A percentile compares a stretch with the other conserved stretches of the same genome.
These are phyloP conservation scores for Quercus tomentella DNA, from an alignment of 331 rosid species.

Conservation along the genomic window DNA sequence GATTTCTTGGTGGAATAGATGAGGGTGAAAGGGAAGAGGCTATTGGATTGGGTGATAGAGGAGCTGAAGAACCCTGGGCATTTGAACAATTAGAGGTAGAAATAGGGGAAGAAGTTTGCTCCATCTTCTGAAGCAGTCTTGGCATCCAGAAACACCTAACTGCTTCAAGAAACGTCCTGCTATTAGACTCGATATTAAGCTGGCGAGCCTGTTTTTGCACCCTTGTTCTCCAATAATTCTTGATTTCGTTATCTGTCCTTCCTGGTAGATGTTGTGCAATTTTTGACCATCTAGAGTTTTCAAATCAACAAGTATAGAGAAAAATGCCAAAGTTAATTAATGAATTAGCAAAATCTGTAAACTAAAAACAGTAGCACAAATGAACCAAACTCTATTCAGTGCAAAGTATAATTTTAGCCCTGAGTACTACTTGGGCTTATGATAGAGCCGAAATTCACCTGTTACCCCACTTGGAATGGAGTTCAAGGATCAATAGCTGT, in stretches of 20 bases:
- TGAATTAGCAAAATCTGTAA: background rate
- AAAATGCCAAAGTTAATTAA: background rate
- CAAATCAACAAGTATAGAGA: background rate
- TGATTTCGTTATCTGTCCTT: slow-evolving; percentile 96
- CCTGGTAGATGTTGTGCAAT: slow-evolving; percentile 92
- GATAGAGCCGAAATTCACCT: slow-evolving; percentile 34
- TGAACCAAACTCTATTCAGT: background rate
- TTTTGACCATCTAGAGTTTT: slow-evolving; percentile 67
- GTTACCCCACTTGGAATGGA: slow-evolving; percentile 90
- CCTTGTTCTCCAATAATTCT: slow-evolving; percentile 92
- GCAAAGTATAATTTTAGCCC: background rate
- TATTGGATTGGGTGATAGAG: slow-evolving; percentile 28
- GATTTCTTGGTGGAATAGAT: slow-evolving; percentile 25
- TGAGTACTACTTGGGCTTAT: background rate
- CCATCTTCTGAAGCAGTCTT: slow-evolving; percentile 62
- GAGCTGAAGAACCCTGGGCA: slow-evolving; percentile 30
- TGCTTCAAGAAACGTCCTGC: slow-evolving; percentile 71
- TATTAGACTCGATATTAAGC: slow-evolving; percentile 72
- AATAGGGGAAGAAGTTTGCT: slow-evolving; percentile 40
- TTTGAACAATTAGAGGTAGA: slow-evolving; percentile 25
- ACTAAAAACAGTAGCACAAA: background rate
- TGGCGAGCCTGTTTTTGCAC: slow-evolving; percentile 90
- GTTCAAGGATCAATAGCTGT: slow-evolving; percentile 84
- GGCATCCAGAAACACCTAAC: slow-evolving; percentile 88
- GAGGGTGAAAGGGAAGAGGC: slow-evolving; percentile 25